Evolutionary conservation across 805 yeast species (phyloP).

Genomic region (Candida glaebosa): DNA sequence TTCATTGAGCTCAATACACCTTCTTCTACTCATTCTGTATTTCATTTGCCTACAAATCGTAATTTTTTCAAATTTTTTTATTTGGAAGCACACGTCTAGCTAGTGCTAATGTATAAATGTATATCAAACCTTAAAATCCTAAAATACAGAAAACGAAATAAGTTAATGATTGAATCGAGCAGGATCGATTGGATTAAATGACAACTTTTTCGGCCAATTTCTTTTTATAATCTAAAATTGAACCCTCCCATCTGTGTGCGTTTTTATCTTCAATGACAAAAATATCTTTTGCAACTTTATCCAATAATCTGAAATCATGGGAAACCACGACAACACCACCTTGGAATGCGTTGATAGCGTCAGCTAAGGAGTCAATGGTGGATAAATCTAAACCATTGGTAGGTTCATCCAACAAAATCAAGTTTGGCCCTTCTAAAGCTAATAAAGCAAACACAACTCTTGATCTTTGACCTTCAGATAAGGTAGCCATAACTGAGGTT

Average conservation of each 20-base stretch:
- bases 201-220: conserved; percentile 90
- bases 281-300: conserved; percentile 96
- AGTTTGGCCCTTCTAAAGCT: conserved; percentile 94
- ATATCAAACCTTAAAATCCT: conserved; percentile 6
- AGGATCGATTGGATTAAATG: conserved; percentile 28
- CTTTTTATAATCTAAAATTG: conserved; percentile 88
- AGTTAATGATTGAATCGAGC: conserved; percentile 1
- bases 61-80: no score
- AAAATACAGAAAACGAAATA: conserved; percentile 5
- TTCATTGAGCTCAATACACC: neutral
- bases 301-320: conserved; percentile 97
- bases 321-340: conserved; percentile 99
- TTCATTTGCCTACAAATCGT: no score
- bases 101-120: conserved; percentile 3
- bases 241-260: conserved; percentile 95
- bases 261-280: conserved; percentile 94
- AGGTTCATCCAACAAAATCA: conserved; percentile 96
- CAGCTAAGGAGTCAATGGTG: conserved; percentile 96
- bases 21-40: neutral
- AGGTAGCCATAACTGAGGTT: conserved; percentile 97
- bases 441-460: conserved; percentile 96
- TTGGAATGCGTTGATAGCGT: conserved; percentile 87
- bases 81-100: conserved; percentile 1
- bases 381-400: conserved; percentile 99
- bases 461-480: conserved; percentile 99